These are phyloP conservation scores for Aspergillaceae sp. DNA, from an alignment of 2,329 filamentous ascomycete species.

Conservation along the genomic window DNA sequence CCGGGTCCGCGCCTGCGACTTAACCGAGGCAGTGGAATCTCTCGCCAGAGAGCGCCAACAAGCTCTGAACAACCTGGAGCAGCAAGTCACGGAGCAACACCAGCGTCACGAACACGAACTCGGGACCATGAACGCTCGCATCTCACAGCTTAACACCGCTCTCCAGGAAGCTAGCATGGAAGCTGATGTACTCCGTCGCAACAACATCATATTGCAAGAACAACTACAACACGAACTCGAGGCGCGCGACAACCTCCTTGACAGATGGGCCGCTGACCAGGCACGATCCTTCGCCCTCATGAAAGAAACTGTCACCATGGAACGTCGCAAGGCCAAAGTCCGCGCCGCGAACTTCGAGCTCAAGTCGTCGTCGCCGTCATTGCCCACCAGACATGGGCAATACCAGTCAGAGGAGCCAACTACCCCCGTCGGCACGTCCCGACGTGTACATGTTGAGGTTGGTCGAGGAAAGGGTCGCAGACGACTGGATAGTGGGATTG, in stretches of 20 bases:
- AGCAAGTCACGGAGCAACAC: constrained; percentile 2
- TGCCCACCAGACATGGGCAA: too few species aligned
- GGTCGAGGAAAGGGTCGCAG: constrained; percentile 30
- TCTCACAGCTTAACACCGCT: constrained; percentile 33
- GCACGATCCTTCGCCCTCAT: constrained; percentile 25
- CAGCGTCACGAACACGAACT: constrained; percentile 27
- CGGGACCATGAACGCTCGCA: constrained; percentile 33
- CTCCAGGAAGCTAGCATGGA: constrained; percentile 29
- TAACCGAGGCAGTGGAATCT: constrained; percentile 25
- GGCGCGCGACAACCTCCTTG: constrained; percentile 24
- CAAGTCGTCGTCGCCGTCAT: constrained; percentile 4
- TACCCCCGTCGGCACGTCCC: constrained; percentile 34
- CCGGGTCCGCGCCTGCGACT: constrained; percentile 24
- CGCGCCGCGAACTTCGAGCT: constrained; percentile 34
- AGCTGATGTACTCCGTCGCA: constrained; percentile 25
- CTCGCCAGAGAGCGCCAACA: constrained; percentile 20
- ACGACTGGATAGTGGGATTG: constrained; percentile 35
- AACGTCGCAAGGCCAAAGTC: constrained; percentile 33
- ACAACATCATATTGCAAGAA: constrained; percentile 29
- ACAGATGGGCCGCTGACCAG: constrained; percentile 28
- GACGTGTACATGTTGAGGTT: constrained; percentile 36
- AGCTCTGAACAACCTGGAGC: constrained; percentile 12
- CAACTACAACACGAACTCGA: constrained; percentile 31
- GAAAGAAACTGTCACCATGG: constrained; percentile 30
- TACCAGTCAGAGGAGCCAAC: constrained; percentile 23